A percentile compares a stretch with the other conserved stretches of the same genome.
Conservation (phyloP, 2,329 filamentous ascomycete species). For the Taxawa tesnikishii region DNA sequence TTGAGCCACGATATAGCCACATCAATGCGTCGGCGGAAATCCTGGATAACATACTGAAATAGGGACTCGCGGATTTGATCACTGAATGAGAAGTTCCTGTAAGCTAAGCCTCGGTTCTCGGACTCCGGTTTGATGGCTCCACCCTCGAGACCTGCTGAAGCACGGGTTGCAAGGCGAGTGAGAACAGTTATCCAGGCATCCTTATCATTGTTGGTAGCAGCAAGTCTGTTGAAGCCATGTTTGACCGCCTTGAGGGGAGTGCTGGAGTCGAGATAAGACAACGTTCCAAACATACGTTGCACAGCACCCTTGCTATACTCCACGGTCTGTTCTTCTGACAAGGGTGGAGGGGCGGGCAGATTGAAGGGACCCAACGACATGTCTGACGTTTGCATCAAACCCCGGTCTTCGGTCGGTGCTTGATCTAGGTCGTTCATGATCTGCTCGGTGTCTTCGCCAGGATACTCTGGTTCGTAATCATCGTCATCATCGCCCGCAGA, state of each 20-base stretch:
- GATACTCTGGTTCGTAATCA: slow-evolving; percentile 84
- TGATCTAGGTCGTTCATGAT: slow-evolving; percentile 66
- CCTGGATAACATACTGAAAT: slow-evolving; percentile 77
- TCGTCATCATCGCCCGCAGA: slow-evolving; percentile 73
- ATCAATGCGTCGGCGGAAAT: slow-evolving; percentile 82
- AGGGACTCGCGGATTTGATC: slow-evolving; percentile 68
- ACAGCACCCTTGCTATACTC: slow-evolving; percentile 65
- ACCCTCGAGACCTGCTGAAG: slow-evolving; percentile 58
- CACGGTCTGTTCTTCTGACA: slow-evolving; percentile 60
- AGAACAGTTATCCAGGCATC: slow-evolving; percentile 89
- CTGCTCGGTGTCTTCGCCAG: slow-evolving; percentile 61
- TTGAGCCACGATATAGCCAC: slow-evolving; percentile 88
- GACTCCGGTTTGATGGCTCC: slow-evolving; percentile 45
- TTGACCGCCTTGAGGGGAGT: slow-evolving; percentile 37
- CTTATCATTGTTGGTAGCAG: slow-evolving; percentile 62
- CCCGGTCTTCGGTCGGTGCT: slow-evolving; percentile 34
- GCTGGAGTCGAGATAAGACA: slow-evolving; percentile 60
- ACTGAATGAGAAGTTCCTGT: slow-evolving; percentile 38
- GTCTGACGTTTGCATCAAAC: slow-evolving; percentile 22
- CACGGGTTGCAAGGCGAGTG: slow-evolving; percentile 70
- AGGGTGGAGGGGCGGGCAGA: slow-evolving; percentile 61
- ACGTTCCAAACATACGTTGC: slow-evolving; percentile 64
- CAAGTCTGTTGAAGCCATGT: slow-evolving; percentile 70
- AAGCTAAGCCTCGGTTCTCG: slow-evolving; percentile 19
- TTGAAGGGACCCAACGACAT: slow-evolving; percentile 63